These are phyloP conservation scores for Saksenaea vasiformis DNA, from an alignment of 371 early-diverging fungal species.

Conservation along the genomic window DNA sequence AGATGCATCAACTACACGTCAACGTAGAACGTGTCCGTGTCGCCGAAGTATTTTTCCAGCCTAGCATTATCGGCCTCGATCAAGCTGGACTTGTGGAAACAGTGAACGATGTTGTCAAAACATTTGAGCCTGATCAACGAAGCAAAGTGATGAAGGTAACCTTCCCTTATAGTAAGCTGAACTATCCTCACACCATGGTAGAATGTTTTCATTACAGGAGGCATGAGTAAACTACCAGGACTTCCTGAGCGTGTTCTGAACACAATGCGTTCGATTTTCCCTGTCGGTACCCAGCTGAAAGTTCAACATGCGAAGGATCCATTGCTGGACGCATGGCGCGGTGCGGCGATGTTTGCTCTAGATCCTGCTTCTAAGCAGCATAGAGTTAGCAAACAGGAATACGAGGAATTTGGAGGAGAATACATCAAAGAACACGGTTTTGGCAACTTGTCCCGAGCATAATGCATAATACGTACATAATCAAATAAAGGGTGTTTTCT, in stretches of 20 bases:
- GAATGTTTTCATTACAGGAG: slow-evolving; percentile 84
- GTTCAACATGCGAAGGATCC: slow-evolving; percentile 74
- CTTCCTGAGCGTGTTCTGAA: slow-evolving; percentile 61
- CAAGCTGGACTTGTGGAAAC: slow-evolving; percentile 86
- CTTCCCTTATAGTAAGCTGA: neutral
- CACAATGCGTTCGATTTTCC: slow-evolving; percentile 65
- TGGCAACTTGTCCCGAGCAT: slow-evolving; percentile 56
- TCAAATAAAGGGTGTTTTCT: neutral
- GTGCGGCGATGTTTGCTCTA: slow-evolving; percentile 68
- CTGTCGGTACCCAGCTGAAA: slow-evolving; percentile 56
- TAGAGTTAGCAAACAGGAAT: slow-evolving; percentile 67
- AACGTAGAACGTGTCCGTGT: slow-evolving; percentile 88
- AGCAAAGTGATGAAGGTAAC: slow-evolving; percentile 51
- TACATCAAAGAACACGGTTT: slow-evolving; percentile 83
- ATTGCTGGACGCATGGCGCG: slow-evolving; percentile 82
- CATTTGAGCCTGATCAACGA: slow-evolving; percentile 52
- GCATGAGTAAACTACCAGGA: slow-evolving; percentile 66
- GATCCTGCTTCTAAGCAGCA: slow-evolving; percentile 35
- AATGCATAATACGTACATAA: neutral
- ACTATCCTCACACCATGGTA: slow-evolving; percentile 11
- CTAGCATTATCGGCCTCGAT: slow-evolving; percentile 83
- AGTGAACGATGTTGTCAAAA: slow-evolving; percentile 65
- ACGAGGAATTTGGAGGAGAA: slow-evolving; percentile 82
- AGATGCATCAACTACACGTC: slow-evolving; percentile 80
- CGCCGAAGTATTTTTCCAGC: slow-evolving; percentile 88